These are phyloP conservation scores for Spongospora subterranea DNA, from an alignment of 208 protist species.

Conservation along the genomic window DNA sequence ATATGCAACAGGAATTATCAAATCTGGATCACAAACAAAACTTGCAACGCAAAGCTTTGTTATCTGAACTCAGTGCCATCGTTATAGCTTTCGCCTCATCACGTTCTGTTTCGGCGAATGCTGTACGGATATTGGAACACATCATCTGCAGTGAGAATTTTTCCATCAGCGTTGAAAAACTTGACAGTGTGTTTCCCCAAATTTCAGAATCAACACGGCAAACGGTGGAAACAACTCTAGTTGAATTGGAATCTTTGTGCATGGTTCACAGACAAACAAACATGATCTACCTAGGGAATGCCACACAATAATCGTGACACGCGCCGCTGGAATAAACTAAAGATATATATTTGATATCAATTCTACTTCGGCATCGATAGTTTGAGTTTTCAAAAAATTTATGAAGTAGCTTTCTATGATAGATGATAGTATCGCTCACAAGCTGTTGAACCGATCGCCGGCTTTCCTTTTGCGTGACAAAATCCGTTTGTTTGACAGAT, in stretches of 20 bases:
- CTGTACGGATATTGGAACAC: neutral
- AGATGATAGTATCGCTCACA: neutral
- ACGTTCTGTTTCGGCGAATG: neutral
- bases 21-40: neutral
- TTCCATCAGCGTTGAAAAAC: too few species aligned
- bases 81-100: neutral
- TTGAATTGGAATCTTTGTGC: neutral
- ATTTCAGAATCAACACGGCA: neutral
- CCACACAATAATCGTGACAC: too few species aligned
- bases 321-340: too few species aligned
- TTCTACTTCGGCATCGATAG: neutral
- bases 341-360: neutral
- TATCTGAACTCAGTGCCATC: neutral
- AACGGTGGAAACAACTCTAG: neutral
- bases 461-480: constrained; percentile 17
- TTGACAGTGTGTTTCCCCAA: neutral
- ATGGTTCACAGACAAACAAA: neutral
- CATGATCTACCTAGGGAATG: too few species aligned
- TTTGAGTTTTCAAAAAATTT: neutral
- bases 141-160: too few species aligned
- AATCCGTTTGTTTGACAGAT: constrained; percentile 28
- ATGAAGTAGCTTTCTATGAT: neutral
- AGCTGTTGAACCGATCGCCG: neutral
- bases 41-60: neutral
- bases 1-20: neutral